phyloP scores from a whole-genome alignment of 768 basidiomycete genomes.

The Zangia roseola region DNA sequence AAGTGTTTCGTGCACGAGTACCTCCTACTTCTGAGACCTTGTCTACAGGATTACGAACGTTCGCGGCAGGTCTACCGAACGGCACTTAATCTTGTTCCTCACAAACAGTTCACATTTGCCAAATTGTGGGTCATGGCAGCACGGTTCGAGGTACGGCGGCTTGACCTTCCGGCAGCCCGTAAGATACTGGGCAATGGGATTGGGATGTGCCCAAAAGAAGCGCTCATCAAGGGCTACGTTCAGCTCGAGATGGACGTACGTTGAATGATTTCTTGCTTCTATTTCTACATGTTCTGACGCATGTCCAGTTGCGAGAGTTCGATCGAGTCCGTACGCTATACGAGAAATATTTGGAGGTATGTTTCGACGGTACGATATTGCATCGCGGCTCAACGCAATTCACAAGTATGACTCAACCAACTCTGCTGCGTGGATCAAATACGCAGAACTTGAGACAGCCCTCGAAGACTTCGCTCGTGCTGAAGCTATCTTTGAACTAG shows the following conservation, averaged over 20 bases:
- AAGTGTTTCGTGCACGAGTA: background rate
- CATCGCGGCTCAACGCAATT: background rate
- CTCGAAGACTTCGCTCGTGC: slow-evolving; percentile 87
- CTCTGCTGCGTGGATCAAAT: slow-evolving; percentile 94
- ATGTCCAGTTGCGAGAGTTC: slow-evolving; percentile 80
- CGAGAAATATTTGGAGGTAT: slow-evolving; percentile 90
- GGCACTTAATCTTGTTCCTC: slow-evolving; percentile 83
- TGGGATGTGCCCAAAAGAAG: slow-evolving; percentile 95
- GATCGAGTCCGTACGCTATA: slow-evolving; percentile 90
- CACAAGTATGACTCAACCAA: slow-evolving; percentile 82
- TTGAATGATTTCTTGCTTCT: slow-evolving; percentile 4
- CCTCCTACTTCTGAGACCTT: background rate
- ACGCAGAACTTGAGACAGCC: slow-evolving; percentile 85
- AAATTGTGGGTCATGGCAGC: slow-evolving; percentile 95
- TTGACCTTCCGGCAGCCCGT: slow-evolving; percentile 80
- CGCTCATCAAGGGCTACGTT: slow-evolving; percentile 94
- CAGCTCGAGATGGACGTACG: slow-evolving; percentile 87
- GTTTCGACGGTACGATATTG: slow-evolving; percentile 9
- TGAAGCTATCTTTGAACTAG: slow-evolving; percentile 93
- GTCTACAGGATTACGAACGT: slow-evolving; percentile 71
- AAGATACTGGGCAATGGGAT: slow-evolving; percentile 89
- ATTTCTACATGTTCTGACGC: slow-evolving; percentile 5
- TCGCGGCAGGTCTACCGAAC: slow-evolving; percentile 92
- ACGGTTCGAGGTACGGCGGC: slow-evolving; percentile 83
- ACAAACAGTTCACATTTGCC: slow-evolving; percentile 96